Conservation (phyloP, 306 rosid species). For the Spatholobus suberectus region DNA sequence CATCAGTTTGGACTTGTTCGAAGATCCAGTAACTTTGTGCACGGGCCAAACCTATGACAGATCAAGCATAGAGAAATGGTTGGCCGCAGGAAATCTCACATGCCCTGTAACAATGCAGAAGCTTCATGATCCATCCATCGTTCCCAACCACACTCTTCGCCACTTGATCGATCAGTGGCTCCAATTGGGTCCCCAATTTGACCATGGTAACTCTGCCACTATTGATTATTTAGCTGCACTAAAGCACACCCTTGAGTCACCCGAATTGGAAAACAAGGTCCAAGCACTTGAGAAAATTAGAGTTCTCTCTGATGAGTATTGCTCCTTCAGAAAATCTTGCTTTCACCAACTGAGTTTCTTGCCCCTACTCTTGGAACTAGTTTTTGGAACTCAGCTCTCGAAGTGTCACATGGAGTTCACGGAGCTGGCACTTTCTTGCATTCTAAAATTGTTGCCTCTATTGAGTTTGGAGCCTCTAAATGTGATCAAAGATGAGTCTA, state of each 20-base stretch:
- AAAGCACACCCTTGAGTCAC: slow-evolving; percentile 60
- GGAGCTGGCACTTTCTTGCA: slow-evolving; percentile 68
- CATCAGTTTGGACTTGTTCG: slow-evolving; percentile 83
- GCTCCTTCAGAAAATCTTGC: slow-evolving; percentile 54
- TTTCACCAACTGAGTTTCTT: slow-evolving; percentile 70
- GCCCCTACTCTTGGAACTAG: slow-evolving; percentile 68
- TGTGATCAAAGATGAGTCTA: slow-evolving; percentile 61
- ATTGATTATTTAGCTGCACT: slow-evolving; percentile 59
- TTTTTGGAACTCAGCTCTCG: slow-evolving; percentile 50
- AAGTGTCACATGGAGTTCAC: slow-evolving; percentile 42
- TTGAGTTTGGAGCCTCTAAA: slow-evolving; percentile 56
- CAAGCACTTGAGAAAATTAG: slow-evolving; percentile 61
- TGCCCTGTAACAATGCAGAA: slow-evolving; percentile 98
- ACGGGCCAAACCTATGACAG: slow-evolving; percentile 97
- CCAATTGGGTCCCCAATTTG: slow-evolving; percentile 54
- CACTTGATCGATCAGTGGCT: slow-evolving; percentile 83
- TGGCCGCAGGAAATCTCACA: slow-evolving; percentile 82
- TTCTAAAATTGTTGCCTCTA: slow-evolving; percentile 56
- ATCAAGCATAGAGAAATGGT: slow-evolving; percentile 85
- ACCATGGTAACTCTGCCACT: slow-evolving; percentile 42
- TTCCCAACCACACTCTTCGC: slow-evolving; percentile 88
- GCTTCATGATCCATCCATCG: slow-evolving; percentile 81
- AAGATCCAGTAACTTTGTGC: slow-evolving; percentile 87
- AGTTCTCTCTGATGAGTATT: slow-evolving; percentile 59
- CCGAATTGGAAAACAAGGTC: slow-evolving; percentile 52